These are phyloP conservation scores for Pseudomonodictys pantanalensis DNA, from an alignment of 495 filamentous ascomycete species.

Conservation along the genomic window DNA sequence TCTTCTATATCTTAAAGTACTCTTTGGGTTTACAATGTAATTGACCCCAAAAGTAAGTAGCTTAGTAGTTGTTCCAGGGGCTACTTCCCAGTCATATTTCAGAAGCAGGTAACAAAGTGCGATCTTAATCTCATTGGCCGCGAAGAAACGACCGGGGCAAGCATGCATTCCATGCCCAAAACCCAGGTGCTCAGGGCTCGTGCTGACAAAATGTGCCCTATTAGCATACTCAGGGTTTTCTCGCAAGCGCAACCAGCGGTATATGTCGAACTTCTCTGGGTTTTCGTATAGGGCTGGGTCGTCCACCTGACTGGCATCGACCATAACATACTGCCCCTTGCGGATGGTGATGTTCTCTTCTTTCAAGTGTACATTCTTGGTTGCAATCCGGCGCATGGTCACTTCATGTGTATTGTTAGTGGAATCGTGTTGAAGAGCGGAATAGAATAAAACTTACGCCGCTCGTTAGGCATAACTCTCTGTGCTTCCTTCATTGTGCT, in stretches of 20 bases:
- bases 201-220: background rate
- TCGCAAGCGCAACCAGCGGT: background rate
- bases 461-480: constrained; percentile 42
- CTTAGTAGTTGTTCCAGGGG: no score
- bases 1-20: no score
- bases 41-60: no score
- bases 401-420: background rate
- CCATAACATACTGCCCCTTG: background rate
- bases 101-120: constrained; percentile 19
- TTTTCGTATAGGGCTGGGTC: background rate
- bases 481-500: constrained; percentile 55
- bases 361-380: background rate
- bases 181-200: constrained; percentile 38
- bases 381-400: background rate
- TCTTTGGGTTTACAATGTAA: no score
- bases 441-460: constrained; percentile 12
- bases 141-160: constrained; percentile 55
- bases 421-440: background rate
- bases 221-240: background rate
- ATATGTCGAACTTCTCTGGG: background rate
- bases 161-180: constrained; percentile 54
- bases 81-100: constrained; percentile 5
- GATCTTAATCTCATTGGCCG: constrained; percentile 49
- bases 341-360: background rate
- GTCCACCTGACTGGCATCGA: background rate